Evolutionary conservation across 2,329 filamentous ascomycete genomes (phyloP).

Genomic region (Colletotrichum sp.): DNA sequence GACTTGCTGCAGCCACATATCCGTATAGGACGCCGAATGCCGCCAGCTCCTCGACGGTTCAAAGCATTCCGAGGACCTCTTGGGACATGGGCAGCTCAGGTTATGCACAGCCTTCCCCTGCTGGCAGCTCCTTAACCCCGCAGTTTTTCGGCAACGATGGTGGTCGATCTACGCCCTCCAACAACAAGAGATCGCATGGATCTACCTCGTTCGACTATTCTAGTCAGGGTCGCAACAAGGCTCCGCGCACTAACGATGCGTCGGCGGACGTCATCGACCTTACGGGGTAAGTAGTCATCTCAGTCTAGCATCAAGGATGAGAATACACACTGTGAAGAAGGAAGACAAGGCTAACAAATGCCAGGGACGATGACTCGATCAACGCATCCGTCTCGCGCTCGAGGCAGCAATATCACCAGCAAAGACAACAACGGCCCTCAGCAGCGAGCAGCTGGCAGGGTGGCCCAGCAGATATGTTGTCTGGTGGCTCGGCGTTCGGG

Average conservation of each 20-base stretch:
- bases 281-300: conserved; percentile 38
- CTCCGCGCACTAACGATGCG: conserved; percentile 10
- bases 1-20: background rate
- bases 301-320: background rate
- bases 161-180: background rate
- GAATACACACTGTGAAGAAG: background rate
- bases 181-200: conserved; percentile 12
- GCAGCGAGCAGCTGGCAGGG: background rate
- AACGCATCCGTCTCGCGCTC: conserved; percentile 17
- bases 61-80: background rate
- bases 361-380: conserved; percentile 39
- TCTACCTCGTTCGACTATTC: background rate
- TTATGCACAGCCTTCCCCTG: background rate
- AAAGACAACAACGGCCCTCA: background rate
- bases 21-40: background rate
- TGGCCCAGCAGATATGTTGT: background rate
- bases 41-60: background rate
- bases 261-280: conserved; percentile 42
- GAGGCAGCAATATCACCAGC: background rate
- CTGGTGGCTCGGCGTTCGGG: background rate
- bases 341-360: conserved; percentile 24
- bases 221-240: conserved; percentile 2
- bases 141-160: background rate
- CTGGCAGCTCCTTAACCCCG: background rate
- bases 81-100: background rate